Evolutionary conservation across 768 basidiomycete genomes (phyloP), one percentile per base, ranked within the genome.

Genomic region (Leucocoprinus birnbaumii): DNA sequence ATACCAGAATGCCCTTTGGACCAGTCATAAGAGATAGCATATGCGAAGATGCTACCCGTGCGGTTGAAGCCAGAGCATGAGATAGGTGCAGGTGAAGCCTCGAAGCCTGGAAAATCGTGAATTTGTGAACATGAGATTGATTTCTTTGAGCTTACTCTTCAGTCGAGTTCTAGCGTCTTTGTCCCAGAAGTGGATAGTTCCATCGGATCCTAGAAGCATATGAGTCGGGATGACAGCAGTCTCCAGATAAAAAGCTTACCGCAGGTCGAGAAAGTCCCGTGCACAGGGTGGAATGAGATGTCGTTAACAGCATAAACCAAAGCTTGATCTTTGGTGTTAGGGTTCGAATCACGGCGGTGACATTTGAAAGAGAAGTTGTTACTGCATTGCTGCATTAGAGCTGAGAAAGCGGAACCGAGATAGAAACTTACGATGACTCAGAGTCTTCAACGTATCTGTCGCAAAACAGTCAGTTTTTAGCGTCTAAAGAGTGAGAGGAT

Each of bases 1-100:
- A 88, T 91, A 19, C 93, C 94, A 11, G 85, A 84, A 67, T 94
- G 89, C 7, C 93, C 92, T 66, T 94, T 94, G 14, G 87, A 89
- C 94, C 94, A 96, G 65, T 96, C 94, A 60, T 96, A 96, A 11
- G 92, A 93, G 21, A 96, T 71, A 0, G 93, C 88, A 61, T 97
- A 97, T 0, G 94, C 95, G 65, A 97, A 92, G 59, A 97, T 90
- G 26, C 76, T 85, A 25, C 92, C 92, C 22, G 82, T 91, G 58
- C 87, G 86, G 74, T 93, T 97, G 78, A 96, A 98, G 3, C 84
- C 77, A 8, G 86, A 87, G 7, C 87, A 79, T 18, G 89, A 73
- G 58, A 97, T 89, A 0, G 95, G 93, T 21, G 85, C 88, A 1
- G 86, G 82, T 1, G 77, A 76, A 2, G 83, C 71, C 3, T 93